phyloP scores from a whole-genome alignment of 768 basidiomycete species.

The Amanita muscaria region DNA sequence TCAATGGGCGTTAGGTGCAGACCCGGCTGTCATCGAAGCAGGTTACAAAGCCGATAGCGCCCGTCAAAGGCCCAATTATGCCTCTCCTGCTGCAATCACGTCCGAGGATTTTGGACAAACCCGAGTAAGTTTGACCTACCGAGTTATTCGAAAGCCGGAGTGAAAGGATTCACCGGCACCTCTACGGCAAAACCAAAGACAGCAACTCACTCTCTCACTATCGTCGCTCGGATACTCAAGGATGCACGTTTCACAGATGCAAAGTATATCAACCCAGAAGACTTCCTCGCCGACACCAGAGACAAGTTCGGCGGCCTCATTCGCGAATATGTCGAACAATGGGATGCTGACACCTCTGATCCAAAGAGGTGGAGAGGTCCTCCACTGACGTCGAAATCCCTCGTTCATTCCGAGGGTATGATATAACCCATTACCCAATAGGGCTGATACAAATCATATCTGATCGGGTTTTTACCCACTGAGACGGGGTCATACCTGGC shows the following conservation, averaged over 20 bases:
- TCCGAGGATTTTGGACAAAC: constrained; percentile 40
- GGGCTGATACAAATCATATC: too few relatives aligned
- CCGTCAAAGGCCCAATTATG: constrained; percentile 28
- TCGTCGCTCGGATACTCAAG: constrained; percentile 45
- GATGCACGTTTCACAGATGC: constrained; percentile 32
- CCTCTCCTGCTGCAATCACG: constrained; percentile 38
- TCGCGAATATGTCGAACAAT: constrained; percentile 31
- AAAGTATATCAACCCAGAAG: constrained; percentile 10
- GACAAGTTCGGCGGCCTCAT: constrained; percentile 32
- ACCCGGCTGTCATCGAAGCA: constrained; percentile 26
- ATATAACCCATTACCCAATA: too few relatives aligned
- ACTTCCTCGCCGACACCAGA: constrained; percentile 20
- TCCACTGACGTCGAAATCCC: too few relatives aligned
- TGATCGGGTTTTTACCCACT: too few relatives aligned
- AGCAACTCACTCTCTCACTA: constrained; percentile 37
- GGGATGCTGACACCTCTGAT: constrained; percentile 30
- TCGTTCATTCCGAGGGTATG: too few relatives aligned
- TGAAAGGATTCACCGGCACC: background rate
- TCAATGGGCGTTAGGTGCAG: constrained; percentile 52
- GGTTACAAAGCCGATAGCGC: constrained; percentile 29
- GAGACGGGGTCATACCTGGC: too few relatives aligned
- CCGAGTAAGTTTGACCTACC: constrained; percentile 28
- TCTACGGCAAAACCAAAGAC: background rate
- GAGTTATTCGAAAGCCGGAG: background rate
- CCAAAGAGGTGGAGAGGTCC: constrained; percentile 32